Evolutionary conservation across 1,139 yeast species (phyloP), one percentile per base, ranked within the genome.

Genomic region (Pichia sp.): DNA sequence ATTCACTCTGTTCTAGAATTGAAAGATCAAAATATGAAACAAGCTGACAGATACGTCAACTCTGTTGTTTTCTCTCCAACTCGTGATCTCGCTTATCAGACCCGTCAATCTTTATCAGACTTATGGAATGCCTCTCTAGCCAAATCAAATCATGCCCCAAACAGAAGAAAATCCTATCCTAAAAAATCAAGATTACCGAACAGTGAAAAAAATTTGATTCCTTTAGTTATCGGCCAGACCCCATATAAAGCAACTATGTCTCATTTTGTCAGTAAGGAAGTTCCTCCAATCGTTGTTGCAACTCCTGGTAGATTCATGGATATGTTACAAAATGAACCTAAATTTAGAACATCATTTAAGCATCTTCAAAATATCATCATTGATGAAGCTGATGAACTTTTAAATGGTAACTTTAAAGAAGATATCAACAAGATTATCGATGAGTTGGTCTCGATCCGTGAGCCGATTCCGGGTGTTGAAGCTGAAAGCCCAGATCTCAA

Each of bases 221-320:
- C 61, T 15, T 50, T 57, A 36, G 61, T 59, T 40, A 58, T 59
- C 31, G 62, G 62, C 26, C 62, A 59, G 50, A 55, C 62, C 36
- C 55, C 63, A 8, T 57, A 62, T 36, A 51, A 56, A 10, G 41
- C 54, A 8, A 63, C 65, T 43, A 43, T 64, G 52, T 46, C 52
- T 23, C 51, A 57, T 49, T 66, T 68, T 49, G 44, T 45, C 15
- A 48, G 57, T 13, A 50, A 51, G 19, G 45, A 49, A 19, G 62
- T 61, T 45, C 69, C 71, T 3, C 65, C 69, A 43, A 82, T 92
- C 61, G 80, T 90, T 46, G 87, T 90, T 58, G 96, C 90, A 15
- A 90, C 98, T 4, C 98, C 98, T 1, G 97, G 97, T 60, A 80
- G 97, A 72, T 76, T 90, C 57, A 69, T 77, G 54, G 96, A 86